Evolutionary conservation across 2,329 filamentous ascomycete species (phyloP).

Genomic region (Ampelomyces quisqualis): DNA sequence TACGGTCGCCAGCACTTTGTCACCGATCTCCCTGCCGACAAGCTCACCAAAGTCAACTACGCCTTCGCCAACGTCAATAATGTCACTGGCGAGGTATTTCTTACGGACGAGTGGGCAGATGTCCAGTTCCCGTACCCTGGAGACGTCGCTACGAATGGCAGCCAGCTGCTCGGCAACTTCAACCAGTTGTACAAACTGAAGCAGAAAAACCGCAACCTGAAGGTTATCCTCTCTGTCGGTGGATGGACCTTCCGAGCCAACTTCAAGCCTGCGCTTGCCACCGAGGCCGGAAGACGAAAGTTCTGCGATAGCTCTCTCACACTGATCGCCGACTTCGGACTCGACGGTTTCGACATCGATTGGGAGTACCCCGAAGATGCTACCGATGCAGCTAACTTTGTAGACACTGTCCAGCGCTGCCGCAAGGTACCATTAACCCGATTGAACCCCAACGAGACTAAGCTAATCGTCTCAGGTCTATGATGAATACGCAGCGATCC

Average conservation of each 20-base stretch:
- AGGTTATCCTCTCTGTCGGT: conserved; percentile 77
- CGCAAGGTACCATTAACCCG: conserved; percentile 32
- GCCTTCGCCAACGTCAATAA: conserved; percentile 86
- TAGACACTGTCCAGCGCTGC: conserved; percentile 39
- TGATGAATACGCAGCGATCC: conserved; percentile 40
- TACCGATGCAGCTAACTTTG: conserved; percentile 40
- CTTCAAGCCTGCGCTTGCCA: conserved; percentile 69
- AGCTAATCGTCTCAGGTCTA: conserved; percentile 27
- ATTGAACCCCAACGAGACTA: background rate
- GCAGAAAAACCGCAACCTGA: conserved; percentile 72
- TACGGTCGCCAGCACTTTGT: conserved; percentile 81
- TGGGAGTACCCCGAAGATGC: conserved; percentile 49
- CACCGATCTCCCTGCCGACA: conserved; percentile 75
- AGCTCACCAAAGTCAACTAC: conserved; percentile 86
- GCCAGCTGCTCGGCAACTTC: conserved; percentile 72
- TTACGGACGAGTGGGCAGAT: conserved; percentile 28
- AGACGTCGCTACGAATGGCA: conserved; percentile 66
- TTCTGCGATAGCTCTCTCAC: conserved; percentile 72
- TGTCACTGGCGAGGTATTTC: conserved; percentile 66
- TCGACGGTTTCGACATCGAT: conserved; percentile 55
- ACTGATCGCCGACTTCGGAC: conserved; percentile 77
- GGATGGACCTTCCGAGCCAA: conserved; percentile 78
- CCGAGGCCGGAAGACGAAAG: conserved; percentile 57
- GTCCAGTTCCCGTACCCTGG: conserved; percentile 64
- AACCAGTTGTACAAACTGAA: conserved; percentile 78